Conservation (phyloP, 2,329 filamentous ascomycete genomes). For the Knoxdaviesia capensis region DNA sequence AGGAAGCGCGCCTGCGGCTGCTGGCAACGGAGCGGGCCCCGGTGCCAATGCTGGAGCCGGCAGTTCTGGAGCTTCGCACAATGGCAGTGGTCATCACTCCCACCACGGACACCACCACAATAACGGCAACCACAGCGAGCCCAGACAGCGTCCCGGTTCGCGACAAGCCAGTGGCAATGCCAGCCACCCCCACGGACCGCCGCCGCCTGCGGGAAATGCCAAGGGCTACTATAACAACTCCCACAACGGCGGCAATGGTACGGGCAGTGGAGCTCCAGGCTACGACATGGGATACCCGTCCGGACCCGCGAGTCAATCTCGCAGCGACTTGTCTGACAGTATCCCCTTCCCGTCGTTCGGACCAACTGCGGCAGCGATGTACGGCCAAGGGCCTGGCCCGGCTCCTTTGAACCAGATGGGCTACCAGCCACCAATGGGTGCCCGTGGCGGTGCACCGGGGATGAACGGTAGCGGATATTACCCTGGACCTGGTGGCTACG, state of each 20-base stretch:
- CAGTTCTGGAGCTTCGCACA: no score
- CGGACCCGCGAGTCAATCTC: constrained; percentile 27
- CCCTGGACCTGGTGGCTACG: no score
- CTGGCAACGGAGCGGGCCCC: no score
- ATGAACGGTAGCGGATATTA: no score
- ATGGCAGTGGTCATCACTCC: no score
- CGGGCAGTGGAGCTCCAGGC: constrained; percentile 16
- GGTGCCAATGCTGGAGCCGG: no score
- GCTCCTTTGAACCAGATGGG: no score
- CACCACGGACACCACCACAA: no score
- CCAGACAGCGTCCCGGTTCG: constrained; percentile 34
- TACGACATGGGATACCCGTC: constrained; percentile 30
- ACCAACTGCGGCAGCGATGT: constrained; percentile 27
- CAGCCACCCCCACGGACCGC: constrained; percentile 12
- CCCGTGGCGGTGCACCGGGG: no score
- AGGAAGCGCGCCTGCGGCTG: no score
- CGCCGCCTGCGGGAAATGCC: background rate
- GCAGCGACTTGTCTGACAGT: constrained; percentile 24
- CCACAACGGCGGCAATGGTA: constrained; percentile 13
- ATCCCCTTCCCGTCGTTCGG: constrained; percentile 29
- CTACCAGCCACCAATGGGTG: no score
- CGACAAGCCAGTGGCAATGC: constrained; percentile 26
- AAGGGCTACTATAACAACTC: constrained; percentile 33
- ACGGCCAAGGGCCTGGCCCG: constrained; percentile 14
- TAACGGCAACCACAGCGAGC: constrained; percentile 21